phyloP scores from a whole-genome alignment of 371 early-diverging fungal genomes.

The Mucor piriformis region DNA sequence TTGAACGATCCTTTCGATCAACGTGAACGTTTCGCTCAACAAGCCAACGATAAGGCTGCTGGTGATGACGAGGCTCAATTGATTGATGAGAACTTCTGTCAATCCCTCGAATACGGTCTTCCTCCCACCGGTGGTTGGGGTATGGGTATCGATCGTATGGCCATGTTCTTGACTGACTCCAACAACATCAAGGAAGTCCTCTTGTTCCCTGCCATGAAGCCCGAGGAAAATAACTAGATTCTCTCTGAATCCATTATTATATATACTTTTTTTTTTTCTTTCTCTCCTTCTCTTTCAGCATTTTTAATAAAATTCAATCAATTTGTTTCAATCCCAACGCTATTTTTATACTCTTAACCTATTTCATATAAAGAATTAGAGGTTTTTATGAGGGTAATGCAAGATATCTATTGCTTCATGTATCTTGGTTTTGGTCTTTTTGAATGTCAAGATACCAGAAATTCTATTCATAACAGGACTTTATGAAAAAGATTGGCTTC shows the following conservation, averaged over 20 bases:
- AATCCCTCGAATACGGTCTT: conserved; percentile 97
- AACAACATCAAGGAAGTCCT: conserved; percentile 84
- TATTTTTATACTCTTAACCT: too few relatives aligned
- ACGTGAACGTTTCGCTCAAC: conserved; percentile 96
- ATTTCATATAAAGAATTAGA: too few relatives aligned
- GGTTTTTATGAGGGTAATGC: too few relatives aligned
- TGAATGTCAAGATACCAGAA: too few relatives aligned
- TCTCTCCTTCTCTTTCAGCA: not conserved
- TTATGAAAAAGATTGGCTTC: too few relatives aligned
- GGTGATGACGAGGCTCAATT: conserved; percentile 99
- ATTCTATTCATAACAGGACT: too few relatives aligned
- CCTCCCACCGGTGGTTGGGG: conserved; percentile 99
- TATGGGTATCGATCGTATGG: conserved; percentile 98
- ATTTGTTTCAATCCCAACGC: too few relatives aligned
- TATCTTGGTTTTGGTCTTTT: too few relatives aligned
- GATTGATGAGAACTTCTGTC: conserved; percentile 98
- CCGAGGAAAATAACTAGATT: conserved; percentile 56
- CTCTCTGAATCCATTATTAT: too few relatives aligned
- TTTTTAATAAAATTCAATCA: too few relatives aligned
- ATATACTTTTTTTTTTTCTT: not conserved
- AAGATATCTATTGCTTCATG: too few relatives aligned
- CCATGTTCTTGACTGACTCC: conserved; percentile 99
- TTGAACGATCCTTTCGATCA: conserved; percentile 99
- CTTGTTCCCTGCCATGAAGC: conserved; percentile 92
- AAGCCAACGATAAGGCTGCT: conserved; percentile 95